Evolutionary conservation across 352 stramenopile species (phyloP).

Genomic region (Phytopythium mirpurense): DNA sequence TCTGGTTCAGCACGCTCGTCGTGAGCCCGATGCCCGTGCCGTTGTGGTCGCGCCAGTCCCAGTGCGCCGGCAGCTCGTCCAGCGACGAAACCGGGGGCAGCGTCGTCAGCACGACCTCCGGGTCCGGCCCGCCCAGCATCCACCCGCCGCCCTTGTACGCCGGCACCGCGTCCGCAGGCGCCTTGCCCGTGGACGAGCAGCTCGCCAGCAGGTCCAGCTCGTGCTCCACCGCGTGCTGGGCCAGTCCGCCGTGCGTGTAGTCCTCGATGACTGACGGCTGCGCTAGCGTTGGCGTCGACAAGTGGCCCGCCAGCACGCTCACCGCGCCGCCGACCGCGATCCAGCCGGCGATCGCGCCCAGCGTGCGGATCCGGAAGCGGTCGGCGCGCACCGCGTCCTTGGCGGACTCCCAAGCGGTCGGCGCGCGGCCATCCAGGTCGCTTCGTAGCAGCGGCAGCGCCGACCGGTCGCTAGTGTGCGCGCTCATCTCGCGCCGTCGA

Average conservation of each 20-base stretch:
- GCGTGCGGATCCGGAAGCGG: slow-evolving; percentile 28
- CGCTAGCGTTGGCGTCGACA: neutral
- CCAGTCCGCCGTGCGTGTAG: slow-evolving; percentile 31
- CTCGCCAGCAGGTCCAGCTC: slow-evolving; percentile 50
- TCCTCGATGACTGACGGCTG: slow-evolving; percentile 22
- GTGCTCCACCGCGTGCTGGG: slow-evolving; percentile 42
- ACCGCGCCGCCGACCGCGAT: slow-evolving; percentile 44
- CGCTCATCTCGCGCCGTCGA: neutral
- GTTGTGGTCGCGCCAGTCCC: slow-evolving; percentile 81
- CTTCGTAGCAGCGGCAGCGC: slow-evolving; percentile 19
- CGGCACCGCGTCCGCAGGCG: slow-evolving; percentile 7
- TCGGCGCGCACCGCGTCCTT: slow-evolving; percentile 22
- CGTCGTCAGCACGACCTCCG: slow-evolving; percentile 38
- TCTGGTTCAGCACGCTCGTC: slow-evolving; percentile 76
- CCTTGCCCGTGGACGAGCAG: slow-evolving; percentile 19
- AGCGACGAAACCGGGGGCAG: slow-evolving; percentile 44
- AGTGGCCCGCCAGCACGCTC: slow-evolving; percentile 23
- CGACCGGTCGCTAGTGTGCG: slow-evolving; percentile 5
- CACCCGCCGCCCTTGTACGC: slow-evolving; percentile 41
- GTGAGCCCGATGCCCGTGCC: slow-evolving; percentile 69
- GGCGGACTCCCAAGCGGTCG: neutral
- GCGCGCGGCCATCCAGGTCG: neutral
- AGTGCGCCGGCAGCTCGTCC: slow-evolving; percentile 56
- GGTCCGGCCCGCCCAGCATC: slow-evolving; percentile 62
- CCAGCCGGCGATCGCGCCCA: slow-evolving; percentile 43